These are phyloP conservation scores for Clonostachys chloroleuca DNA, from an alignment of 2,329 filamentous ascomycete genomes.

Conservation along the genomic window DNA sequence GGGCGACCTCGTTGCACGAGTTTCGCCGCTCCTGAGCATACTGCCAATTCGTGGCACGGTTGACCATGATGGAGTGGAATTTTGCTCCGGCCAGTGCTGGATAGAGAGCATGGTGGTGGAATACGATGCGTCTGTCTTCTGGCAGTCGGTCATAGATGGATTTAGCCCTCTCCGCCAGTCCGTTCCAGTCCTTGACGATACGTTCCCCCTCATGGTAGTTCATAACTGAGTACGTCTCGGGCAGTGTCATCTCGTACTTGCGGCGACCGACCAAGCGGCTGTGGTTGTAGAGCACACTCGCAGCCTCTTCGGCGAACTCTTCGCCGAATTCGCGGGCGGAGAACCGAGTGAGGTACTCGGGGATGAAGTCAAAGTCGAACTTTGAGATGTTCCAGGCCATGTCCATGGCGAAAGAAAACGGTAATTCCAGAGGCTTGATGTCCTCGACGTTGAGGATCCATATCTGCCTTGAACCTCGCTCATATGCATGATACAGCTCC, in stretches of 20 bases:
- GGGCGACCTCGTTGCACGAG: constrained; percentile 28
- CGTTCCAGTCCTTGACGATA: constrained; percentile 44
- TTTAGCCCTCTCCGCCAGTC: constrained; percentile 23
- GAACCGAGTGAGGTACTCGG: constrained; percentile 38
- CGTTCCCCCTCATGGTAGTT: constrained; percentile 55
- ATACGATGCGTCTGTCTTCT: constrained; percentile 33
- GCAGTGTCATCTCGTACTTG: constrained; percentile 26
- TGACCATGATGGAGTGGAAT: constrained; percentile 49
- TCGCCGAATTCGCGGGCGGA: constrained; percentile 42
- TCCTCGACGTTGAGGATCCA: constrained; percentile 65
- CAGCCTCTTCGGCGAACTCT: constrained; percentile 34
- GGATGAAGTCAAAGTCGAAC: constrained; percentile 27
- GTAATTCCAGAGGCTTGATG: constrained; percentile 54
- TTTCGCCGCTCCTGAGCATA: constrained; percentile 40
- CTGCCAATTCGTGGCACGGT: constrained; percentile 37
- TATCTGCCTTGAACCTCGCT: constrained; percentile 50
- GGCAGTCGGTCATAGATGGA: constrained; percentile 38
- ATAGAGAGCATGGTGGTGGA: constrained; percentile 55
- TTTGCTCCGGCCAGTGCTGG: constrained; percentile 52
- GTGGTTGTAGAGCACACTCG: constrained; percentile 42
- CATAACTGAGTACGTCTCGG: constrained; percentile 17
- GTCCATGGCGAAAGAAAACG: constrained; percentile 51
- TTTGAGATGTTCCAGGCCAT: constrained; percentile 46
- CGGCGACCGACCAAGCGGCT: constrained; percentile 24
- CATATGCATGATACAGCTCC: constrained; percentile 46